phyloP scores from a whole-genome alignment of 208 protist species.

The Leishmania arabica region DNA sequence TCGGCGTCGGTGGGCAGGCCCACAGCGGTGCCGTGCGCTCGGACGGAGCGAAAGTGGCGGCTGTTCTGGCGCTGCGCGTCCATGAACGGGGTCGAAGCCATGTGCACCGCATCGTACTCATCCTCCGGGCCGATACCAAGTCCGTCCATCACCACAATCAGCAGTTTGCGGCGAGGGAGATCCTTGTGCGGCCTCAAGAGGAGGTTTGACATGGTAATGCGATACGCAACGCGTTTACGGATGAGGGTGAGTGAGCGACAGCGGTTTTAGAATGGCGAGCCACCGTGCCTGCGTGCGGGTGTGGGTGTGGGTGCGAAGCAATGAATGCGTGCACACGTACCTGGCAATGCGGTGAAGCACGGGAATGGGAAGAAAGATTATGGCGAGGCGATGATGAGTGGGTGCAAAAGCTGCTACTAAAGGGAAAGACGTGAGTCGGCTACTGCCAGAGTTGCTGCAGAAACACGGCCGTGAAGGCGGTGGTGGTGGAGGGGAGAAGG shows the following conservation, averaged over 20 bases:
- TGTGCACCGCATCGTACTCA: constrained; percentile 92
- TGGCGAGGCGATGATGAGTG: background rate
- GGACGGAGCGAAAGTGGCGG: constrained; percentile 86
- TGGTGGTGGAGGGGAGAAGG: background rate
- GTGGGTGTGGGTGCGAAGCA: too few relatives aligned
- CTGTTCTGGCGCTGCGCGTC: constrained; percentile 54
- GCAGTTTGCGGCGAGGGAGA: constrained; percentile 80
- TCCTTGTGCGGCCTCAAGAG: constrained; percentile 52
- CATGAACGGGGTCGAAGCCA: constrained; percentile 90
- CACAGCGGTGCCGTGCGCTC: constrained; percentile 93
- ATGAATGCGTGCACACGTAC: background rate
- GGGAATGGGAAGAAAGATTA: background rate
- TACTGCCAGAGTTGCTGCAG: background rate
- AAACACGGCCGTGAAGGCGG: background rate
- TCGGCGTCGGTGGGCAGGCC: constrained; percentile 94
- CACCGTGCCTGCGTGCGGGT: background rate
- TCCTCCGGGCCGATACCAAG: constrained; percentile 88
- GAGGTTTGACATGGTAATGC: constrained; percentile 52
- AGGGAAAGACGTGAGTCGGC: background rate
- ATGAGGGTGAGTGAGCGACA: background rate
- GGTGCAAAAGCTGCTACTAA: background rate
- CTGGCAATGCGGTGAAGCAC: background rate
- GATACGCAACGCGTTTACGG: background rate
- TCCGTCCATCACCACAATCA: constrained; percentile 91
- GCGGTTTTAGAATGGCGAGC: background rate